Conservation (phyloP, 2,329 filamentous ascomycete genomes). For the Arthrobotrys megalospora region DNA sequence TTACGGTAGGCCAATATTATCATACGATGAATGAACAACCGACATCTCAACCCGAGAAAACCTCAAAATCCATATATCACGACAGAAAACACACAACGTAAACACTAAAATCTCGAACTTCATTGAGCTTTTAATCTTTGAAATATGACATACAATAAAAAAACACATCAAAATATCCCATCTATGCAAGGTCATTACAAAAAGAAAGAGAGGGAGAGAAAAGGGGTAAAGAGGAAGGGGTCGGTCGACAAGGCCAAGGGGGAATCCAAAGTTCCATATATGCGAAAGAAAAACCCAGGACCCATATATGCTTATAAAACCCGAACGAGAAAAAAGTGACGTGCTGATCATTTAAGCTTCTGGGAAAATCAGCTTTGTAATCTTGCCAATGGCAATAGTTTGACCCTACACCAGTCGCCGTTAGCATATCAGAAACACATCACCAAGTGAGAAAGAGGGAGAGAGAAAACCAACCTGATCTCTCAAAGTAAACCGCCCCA, state of each 20-base stretch:
- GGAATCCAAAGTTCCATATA: too few species aligned
- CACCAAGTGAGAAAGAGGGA: conserved; percentile 25
- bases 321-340: background rate
- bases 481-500: conserved; percentile 90
- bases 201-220: conserved; percentile 1
- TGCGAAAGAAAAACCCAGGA: background rate
- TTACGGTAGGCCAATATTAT: too few species aligned
- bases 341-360: conserved; percentile 32
- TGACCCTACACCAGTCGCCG: conserved; percentile 78
- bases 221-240: background rate
- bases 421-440: conserved; percentile 63
- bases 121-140: conserved; percentile 39
- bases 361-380: conserved; percentile 84
- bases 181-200: conserved; percentile 56
- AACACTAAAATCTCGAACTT: conserved; percentile 17
- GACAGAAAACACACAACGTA: background rate
- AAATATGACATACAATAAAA: conserved; percentile 24
- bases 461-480: conserved; percentile 78
- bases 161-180: conserved; percentile 38
- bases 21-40: too few species aligned
- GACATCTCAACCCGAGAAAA: too few species aligned
- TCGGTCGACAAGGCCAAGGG: too few species aligned
- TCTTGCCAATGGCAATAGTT: conserved; percentile 99
- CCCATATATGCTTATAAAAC: background rate
- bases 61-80: too few species aligned